A percentile compares a stretch with the other conserved stretches of the same genome.
phyloP scores from a whole-genome alignment of 805 yeast genomes.

The Barnettozyma siamensis region DNA sequence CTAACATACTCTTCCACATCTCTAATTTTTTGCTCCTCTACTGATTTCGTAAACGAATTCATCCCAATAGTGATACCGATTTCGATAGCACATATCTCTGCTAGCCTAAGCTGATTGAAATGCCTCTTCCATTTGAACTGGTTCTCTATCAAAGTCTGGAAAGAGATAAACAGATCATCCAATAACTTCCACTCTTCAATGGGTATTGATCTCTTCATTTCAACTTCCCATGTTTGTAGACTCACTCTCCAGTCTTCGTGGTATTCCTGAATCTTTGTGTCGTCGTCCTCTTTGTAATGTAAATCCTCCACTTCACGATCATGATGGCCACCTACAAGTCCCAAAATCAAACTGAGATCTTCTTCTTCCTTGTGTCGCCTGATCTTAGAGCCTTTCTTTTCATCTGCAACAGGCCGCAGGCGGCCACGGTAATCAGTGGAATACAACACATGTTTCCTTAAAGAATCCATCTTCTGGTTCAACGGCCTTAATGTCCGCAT shows the following conservation, averaged over 20 bases:
- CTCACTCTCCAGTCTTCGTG: no score
- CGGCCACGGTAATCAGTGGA: neutral
- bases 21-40: slow-evolving; percentile 7
- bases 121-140: slow-evolving; percentile 2
- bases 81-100: slow-evolving; percentile 9
- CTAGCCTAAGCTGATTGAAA: slow-evolving; percentile 1
- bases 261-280: neutral
- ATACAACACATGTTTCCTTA: slow-evolving; percentile 1
- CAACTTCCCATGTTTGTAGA: neutral
- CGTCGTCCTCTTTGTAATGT: slow-evolving; percentile 3
- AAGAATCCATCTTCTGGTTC: slow-evolving; percentile 10
- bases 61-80: slow-evolving; percentile 10
- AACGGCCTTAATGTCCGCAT: slow-evolving; percentile 13
- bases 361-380: no score
- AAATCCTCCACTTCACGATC: slow-evolving; percentile 1
- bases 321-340: neutral
- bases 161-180: slow-evolving; percentile 4
- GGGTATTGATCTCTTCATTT: slow-evolving; percentile 1
- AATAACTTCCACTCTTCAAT: slow-evolving; percentile 1
- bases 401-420: no score
- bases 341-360: slow-evolving; percentile 10
- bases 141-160: neutral
- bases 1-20: slow-evolving; percentile 1
- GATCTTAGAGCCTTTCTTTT: no score
- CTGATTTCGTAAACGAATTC: neutral